phyloP scores from a whole-genome alignment of 2,329 filamentous ascomycete species.

The Xylaria sp. region DNA sequence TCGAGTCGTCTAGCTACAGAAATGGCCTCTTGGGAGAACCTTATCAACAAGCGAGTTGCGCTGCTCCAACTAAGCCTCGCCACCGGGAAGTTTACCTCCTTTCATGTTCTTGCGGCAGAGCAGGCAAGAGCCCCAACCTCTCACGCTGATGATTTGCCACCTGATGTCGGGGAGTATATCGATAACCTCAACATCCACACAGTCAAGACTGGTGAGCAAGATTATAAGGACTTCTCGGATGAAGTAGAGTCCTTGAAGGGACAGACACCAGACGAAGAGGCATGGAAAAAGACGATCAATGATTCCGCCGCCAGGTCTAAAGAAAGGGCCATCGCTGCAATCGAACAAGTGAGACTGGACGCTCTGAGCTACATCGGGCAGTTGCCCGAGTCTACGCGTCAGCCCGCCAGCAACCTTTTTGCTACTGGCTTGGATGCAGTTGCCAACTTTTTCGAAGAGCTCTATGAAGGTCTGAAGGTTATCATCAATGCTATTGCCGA shows the following conservation, averaged over 20 bases:
- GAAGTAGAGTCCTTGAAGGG: conserved; percentile 6
- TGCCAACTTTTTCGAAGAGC: background rate
- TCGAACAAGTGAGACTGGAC: background rate
- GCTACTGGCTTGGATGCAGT: background rate
- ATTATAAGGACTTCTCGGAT: conserved; percentile 9
- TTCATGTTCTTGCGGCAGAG: conserved; percentile 2
- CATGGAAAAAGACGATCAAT: background rate
- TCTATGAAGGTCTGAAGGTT: background rate
- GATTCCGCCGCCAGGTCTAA: background rate
- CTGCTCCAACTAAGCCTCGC: conserved; percentile 9
- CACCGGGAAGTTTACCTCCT: conserved; percentile 5
- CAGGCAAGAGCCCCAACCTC: background rate
- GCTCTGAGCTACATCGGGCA: background rate
- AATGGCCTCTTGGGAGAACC: conserved; percentile 7
- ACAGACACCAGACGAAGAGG: background rate
- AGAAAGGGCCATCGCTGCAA: background rate
- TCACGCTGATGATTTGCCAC: background rate
- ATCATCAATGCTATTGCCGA: background rate
- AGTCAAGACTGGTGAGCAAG: background rate
- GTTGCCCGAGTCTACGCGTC: background rate
- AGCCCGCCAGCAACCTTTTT: background rate
- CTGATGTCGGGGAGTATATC: background rate
- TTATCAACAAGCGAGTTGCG: conserved; percentile 6
- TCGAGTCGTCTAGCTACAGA: background rate
- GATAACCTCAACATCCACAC: conserved; percentile 1